Base-by-base conservation (phyloP, 805 yeast species). In the Candida krabiensis region DNA sequence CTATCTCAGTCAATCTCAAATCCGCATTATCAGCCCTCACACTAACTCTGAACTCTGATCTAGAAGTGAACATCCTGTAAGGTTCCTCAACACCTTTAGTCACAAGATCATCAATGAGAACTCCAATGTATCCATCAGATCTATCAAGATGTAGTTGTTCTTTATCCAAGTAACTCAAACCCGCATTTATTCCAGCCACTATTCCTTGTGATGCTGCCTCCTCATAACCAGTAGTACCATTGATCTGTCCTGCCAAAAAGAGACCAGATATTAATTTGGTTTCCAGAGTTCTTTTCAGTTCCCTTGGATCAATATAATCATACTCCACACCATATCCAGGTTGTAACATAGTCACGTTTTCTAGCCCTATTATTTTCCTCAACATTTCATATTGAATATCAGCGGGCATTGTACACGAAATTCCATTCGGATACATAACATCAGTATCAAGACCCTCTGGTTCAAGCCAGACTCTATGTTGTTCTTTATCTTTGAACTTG, bases 321-420 rank as follows among this genome's bases (percentile, higher is more conserved):
- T 93, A 93, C 61, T 93, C 99, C 2, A 93, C 99, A n/a, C 99
- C 99, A 58, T 93, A 93, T 0, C 97, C 99, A 0, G 97, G 96
- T 56, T 90, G 96, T 9, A 83, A 58, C 86, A 93, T 87, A n/a
- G 65, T 69, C 0, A 85, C 96, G 47, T 86, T 79, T 52, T 87
- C 96, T 34, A 95, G 74, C 0, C 99, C 99, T 4, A 88, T 85
- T 44, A 93, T 86, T 67, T 87, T 66, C 41, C 72, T 69, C 38
- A 93, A 74, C 72, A 90, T 74, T 46, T 76, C 69, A 16, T 72
- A 73, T 62, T 93, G 99, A 21, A 90, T 82, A 17, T 91, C 97
- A 25, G 79, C 93, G 0, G 99, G 99, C 95, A 93, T 85, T 0
- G 99, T 89, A 52, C 90, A 84, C 2, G 96, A 86, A 13, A 93